Evolutionary conservation across 2,329 filamentous ascomycete species (phyloP), one percentile per base, ranked within the genome.

Genomic region (Alternaria ethzedia): DNA sequence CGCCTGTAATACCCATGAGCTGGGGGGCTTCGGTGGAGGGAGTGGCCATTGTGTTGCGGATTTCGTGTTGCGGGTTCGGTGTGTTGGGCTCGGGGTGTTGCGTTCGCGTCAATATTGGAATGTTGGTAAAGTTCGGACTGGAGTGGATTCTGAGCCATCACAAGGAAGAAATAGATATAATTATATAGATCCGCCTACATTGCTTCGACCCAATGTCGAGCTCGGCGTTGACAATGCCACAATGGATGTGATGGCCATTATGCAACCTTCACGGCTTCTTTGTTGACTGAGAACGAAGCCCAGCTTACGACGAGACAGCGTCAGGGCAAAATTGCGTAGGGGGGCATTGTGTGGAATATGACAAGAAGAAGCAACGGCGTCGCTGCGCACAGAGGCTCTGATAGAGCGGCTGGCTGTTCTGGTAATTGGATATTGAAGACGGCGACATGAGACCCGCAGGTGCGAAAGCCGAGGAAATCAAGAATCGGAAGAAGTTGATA

Each of bases 1-100:
- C 56, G 26, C 55, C 41, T 10, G 57, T 59, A 3, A 65, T 17
- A n/a, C 61, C 58, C 51, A 64, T 54, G 7, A 67, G 56, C 15
- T 63, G 61, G 7, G 50, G 56, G 6, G 17, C 23, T 12, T 23
- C 9, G 21, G 25, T 15, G 4, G 5, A 21, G 23, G 17, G 8
- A 21, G 21, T 8, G 11, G 32, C 12, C 52, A 45, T 56, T 26
- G 6, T 41, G 20, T 12, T 36, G 17, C 23, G 5, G 5, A 15
- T n/a, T 21, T 20, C 7, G 9, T 41, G 17, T 12, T 51, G 28
- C 17, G 5, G 10, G 20, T 23, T 28, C 17, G 11, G 36, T 1
- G 25, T 46, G 23, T 11, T 26, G n/a, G 25, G 13, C 11, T 49
- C 15, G 1, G 5, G 23, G 23, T 41, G 36, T 41, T 17, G 36